Conservation (phyloP, 495 filamentous ascomycete species). For the Xylaria cubensis region DNA sequence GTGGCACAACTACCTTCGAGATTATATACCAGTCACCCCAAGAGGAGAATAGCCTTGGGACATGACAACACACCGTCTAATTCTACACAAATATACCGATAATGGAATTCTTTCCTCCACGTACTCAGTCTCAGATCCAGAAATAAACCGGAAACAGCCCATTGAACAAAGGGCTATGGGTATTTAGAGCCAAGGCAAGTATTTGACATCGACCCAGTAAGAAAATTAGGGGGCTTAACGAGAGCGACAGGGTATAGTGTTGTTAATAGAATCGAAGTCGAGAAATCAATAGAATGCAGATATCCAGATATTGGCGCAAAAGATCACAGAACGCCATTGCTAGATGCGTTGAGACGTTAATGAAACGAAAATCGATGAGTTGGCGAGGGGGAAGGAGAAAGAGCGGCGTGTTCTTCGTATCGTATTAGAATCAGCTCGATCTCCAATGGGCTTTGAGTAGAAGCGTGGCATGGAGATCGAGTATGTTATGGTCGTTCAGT, state of each 20-base stretch:
- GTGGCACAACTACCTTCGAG: background rate
- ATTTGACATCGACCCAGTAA: background rate
- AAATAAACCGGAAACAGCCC: constrained; percentile 6
- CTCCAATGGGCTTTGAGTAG: background rate
- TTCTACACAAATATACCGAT: background rate
- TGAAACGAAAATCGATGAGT: background rate
- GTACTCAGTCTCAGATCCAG: background rate
- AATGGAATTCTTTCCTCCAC: constrained; percentile 15
- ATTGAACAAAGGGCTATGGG: background rate
- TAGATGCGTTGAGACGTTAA: constrained; percentile 13
- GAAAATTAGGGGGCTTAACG: constrained; percentile 7
- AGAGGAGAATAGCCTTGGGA: background rate
- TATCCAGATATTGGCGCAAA: background rate
- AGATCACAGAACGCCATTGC: constrained; percentile 23
- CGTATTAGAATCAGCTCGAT: background rate
- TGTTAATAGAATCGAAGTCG: background rate
- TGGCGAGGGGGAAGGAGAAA: background rate
- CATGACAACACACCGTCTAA: background rate
- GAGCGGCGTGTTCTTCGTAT: constrained; percentile 16
- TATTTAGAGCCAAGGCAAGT: constrained; percentile 1
- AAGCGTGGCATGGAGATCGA: background rate
- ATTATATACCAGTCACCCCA: constrained; percentile 2
- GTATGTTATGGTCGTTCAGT: constrained; percentile 21
- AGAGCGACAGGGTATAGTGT: constrained; percentile 4
- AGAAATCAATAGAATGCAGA: constrained; percentile 12